Base-by-base conservation (phyloP, 805 yeast genomes). In the Peterozyma xylosa region DNA sequence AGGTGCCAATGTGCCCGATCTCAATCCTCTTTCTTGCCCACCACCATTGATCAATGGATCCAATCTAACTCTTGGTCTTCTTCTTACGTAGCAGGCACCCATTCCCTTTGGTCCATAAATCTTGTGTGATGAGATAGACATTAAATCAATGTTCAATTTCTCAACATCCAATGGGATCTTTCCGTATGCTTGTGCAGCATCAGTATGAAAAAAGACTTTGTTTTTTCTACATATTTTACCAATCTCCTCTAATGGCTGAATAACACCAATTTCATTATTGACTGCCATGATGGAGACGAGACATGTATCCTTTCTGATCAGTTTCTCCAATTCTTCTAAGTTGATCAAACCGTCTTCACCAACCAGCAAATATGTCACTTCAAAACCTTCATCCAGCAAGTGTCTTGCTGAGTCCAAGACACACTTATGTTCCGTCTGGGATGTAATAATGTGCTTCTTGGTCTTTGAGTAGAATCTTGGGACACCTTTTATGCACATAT, bases 351-450 rank as follows among this genome's bases (percentile, higher is more conserved):
- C 99, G 56, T 88, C 86, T 37, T 71, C 61, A 54, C 72, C 72
- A 18, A 93, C 99, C 11, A 90, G 89, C 53, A 93, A 73, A 60
- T 89, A 93, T 2, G 99, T 93, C 35, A 93, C 91, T 11, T 93
- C 98, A 56, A 86, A 91, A 0, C 98, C 99, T 60, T 93, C 98
- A 62, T 89, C 96, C 60, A 89, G 96, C 72, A 93, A 69, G 57
- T 86, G 86, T 57, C 99, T 80, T 52, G 96, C 90, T 11, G 97
- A 87, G 63, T 93, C 99, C 63, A 93, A 70, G n/a, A 93, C 96
- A 74, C 99, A 93, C 70, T 93, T 93, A 68, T 93, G 99, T 66
- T 93, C 99, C 1, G 98, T 93, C 64, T 89, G 96, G 2, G 95
- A 80, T 18, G 99, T 93, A 61, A 93, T 90, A 54, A 93, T 84